Percentiles rank a stretch among this genome's conserved stretches.
Evolutionary conservation across 352 stramenopile species (phyloP).

Genomic region (Globisporangium paddicum): DNA sequence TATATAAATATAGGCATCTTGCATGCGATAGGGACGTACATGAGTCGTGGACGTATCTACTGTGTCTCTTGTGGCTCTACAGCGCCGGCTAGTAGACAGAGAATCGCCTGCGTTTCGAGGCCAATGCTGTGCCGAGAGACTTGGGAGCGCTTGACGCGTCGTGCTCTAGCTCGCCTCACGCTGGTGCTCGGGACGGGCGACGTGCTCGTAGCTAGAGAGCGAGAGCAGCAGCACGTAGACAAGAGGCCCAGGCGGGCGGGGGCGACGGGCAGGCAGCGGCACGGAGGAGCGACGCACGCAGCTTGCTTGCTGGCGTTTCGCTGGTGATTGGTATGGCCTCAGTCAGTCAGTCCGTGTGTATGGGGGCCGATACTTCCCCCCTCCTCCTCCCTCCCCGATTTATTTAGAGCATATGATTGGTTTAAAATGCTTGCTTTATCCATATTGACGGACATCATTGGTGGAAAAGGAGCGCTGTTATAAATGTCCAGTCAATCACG

Average conservation of each 20-base stretch:
- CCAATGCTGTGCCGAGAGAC: too few species aligned
- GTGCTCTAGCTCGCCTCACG: not conserved
- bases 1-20: not conserved
- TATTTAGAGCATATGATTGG: slow-evolving; percentile 2
- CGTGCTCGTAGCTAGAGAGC: not conserved
- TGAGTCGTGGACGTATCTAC: not conserved
- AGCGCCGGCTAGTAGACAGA: not conserved
- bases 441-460: not conserved
- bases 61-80: not conserved
- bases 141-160: not conserved
- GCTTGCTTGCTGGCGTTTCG: slow-evolving; percentile 1
- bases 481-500: slow-evolving; percentile 12
- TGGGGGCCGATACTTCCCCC: not conserved
- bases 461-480: not conserved
- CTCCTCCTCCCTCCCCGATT: not conserved
- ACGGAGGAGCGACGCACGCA: not conserved
- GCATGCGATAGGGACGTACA: not conserved
- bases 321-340: slow-evolving; percentile 4
- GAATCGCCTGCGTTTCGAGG: not conserved
- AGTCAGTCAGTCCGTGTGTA: slow-evolving; percentile 6
- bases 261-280: not conserved
- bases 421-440: not conserved
- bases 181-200: not conserved
- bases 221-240: not conserved
- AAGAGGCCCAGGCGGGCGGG: too few species aligned